Evolutionary conservation across 2,329 filamentous ascomycete genomes (phyloP).

Genomic region (Biscogniauxia mediterranea): DNA sequence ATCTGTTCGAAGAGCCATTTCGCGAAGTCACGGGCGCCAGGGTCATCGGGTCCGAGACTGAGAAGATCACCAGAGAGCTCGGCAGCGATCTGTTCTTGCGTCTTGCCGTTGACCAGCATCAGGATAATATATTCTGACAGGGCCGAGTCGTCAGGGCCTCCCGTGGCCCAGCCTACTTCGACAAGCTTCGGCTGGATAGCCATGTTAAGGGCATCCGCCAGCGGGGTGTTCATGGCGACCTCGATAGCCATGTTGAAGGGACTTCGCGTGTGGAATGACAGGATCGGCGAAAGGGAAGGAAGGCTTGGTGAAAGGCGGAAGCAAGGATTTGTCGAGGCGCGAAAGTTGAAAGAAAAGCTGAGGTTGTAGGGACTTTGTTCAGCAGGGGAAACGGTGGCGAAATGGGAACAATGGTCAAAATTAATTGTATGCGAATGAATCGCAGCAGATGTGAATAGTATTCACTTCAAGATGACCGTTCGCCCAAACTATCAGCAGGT

Average conservation of each 20-base stretch:
- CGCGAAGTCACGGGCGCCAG: constrained; percentile 78
- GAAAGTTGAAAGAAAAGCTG: background rate
- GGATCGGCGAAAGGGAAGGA: background rate
- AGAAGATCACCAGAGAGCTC: constrained; percentile 89
- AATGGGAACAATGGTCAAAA: background rate
- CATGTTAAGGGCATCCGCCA: constrained; percentile 79
- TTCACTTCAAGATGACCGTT: background rate
- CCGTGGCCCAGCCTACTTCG: constrained; percentile 88
- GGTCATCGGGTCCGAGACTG: constrained; percentile 77
- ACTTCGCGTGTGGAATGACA: background rate
- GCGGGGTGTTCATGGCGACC: constrained; percentile 72
- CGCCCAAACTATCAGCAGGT: background rate
- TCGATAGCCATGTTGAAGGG: constrained; percentile 69
- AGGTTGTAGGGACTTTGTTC: background rate
- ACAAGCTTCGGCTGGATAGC: constrained; percentile 88
- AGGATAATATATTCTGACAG: constrained; percentile 95
- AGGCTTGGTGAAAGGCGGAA: background rate
- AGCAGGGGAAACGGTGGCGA: background rate
- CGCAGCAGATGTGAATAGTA: background rate
- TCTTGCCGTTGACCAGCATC: constrained; percentile 95
- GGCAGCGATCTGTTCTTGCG: constrained; percentile 80
- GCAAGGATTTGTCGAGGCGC: background rate
- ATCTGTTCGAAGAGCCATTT: constrained; percentile 93
- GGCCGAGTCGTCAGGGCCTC: constrained; percentile 73
- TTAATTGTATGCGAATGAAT: background rate